These are phyloP conservation scores for Rutstroemia sp. DNA, from an alignment of 2,329 filamentous ascomycete genomes.

Conservation along the genomic window DNA sequence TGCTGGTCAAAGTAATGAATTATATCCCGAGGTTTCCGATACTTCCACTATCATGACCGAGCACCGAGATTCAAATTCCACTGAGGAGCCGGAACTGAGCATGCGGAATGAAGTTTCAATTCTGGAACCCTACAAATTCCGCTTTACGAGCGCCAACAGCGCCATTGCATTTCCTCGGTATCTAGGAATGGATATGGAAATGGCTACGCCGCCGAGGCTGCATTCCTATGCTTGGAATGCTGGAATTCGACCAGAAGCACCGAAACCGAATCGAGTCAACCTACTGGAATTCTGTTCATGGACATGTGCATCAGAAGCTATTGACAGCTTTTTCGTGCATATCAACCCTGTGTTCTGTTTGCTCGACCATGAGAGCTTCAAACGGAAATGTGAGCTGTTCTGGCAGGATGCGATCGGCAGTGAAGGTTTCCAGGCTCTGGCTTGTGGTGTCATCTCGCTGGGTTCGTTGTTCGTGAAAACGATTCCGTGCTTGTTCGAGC, in stretches of 20 bases:
- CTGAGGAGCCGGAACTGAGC: background rate
- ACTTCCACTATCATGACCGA: background rate
- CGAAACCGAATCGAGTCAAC: conserved; percentile 8
- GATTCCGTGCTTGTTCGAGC: conserved; percentile 20
- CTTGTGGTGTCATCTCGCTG: conserved; percentile 29
- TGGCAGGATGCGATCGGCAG: conserved; percentile 25
- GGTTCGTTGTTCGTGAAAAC: conserved; percentile 29
- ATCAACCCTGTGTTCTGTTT: conserved; percentile 31
- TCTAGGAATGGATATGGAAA: conserved; percentile 28
- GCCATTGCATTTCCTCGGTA: conserved; percentile 30
- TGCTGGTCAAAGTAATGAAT: background rate
- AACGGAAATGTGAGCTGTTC: conserved; percentile 22
- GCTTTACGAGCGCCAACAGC: conserved; percentile 25
- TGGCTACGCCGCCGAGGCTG: conserved; percentile 29
- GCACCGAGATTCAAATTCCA: background rate
- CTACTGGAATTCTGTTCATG: conserved; percentile 5
- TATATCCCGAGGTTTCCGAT: background rate
- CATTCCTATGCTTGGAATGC: conserved; percentile 33
- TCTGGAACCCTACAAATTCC: conserved; percentile 7
- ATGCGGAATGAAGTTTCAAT: conserved; percentile 1
- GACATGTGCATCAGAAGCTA: conserved; percentile 18
- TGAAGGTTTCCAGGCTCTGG: conserved; percentile 30
- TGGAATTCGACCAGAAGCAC: conserved; percentile 24
- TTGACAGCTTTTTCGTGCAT: conserved; percentile 26
- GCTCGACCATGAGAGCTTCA: conserved; percentile 25